A percentile compares a stretch with the other conserved stretches of the same genome.
These are phyloP conservation scores for Yamadazyma insecticola DNA, from an alignment of 805 yeast genomes.

Conservation along the genomic window DNA sequence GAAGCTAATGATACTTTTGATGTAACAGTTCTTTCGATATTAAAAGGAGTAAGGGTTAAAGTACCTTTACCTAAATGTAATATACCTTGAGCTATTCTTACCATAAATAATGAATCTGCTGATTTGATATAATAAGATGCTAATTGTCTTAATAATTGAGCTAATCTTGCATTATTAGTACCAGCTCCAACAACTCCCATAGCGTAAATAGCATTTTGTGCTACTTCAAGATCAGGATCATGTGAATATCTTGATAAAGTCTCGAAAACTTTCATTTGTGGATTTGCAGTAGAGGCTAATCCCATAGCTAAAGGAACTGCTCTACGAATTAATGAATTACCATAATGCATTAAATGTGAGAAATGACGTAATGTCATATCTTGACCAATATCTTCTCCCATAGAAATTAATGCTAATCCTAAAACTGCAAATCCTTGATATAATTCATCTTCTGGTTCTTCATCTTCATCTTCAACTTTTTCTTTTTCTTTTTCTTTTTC, in stretches of 20 bases:
- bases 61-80: slow-evolving; percentile 97
- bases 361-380: slow-evolving; percentile 97
- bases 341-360: slow-evolving; percentile 97
- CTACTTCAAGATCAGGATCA: slow-evolving; percentile 90
- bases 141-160: slow-evolving; percentile 90
- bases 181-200: slow-evolving; percentile 99
- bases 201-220: slow-evolving; percentile 88
- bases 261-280: slow-evolving; percentile 96
- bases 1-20: slow-evolving; percentile 90
- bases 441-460: slow-evolving; percentile 48
- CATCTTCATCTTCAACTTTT: slow-evolving; percentile 22
- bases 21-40: slow-evolving; percentile 79
- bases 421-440: slow-evolving; percentile 87
- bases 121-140: slow-evolving; percentile 91
- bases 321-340: slow-evolving; percentile 83
- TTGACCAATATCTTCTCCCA: slow-evolving; percentile 98
- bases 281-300: slow-evolving; percentile 84
- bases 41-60: slow-evolving; percentile 81
- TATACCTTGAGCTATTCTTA: slow-evolving; percentile 91
- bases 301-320: slow-evolving; percentile 99
- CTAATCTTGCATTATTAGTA: slow-evolving; percentile 96
- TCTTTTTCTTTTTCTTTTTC: slow-evolving; percentile 26
- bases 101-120: slow-evolving; percentile 85
- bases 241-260: slow-evolving; percentile 94
- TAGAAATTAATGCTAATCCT: slow-evolving; percentile 89